These are phyloP conservation scores for Melaleuca quinquenervia DNA, from an alignment of 345 rosid genomes.

Conservation along the genomic window DNA sequence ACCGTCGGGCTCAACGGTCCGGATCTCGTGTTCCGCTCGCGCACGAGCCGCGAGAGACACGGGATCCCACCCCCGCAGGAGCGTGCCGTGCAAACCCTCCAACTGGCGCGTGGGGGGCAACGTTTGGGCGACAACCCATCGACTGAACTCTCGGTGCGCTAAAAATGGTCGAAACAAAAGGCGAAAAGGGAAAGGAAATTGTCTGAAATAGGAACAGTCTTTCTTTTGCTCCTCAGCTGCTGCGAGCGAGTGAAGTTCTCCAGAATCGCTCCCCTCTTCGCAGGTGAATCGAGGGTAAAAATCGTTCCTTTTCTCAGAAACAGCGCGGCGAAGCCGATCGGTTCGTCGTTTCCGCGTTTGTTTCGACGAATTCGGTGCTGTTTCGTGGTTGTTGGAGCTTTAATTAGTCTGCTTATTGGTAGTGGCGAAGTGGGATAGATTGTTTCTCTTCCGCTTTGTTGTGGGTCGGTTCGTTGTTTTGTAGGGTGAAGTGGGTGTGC, in stretches of 20 bases:
- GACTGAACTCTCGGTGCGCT: not conserved
- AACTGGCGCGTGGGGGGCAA: not conserved
- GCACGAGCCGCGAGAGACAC: not conserved
- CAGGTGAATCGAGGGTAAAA: not conserved
- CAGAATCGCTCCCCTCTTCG: not conserved
- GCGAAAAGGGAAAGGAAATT: not conserved
- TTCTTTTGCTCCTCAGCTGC: not conserved
- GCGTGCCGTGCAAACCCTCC: not conserved
- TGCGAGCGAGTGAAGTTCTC: not conserved
- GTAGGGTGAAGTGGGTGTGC: not conserved
- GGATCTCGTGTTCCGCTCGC: not conserved
- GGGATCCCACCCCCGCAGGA: not conserved
- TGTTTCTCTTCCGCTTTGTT: not conserved
- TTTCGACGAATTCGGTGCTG: not conserved
- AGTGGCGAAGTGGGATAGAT: not conserved
- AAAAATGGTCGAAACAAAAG: not conserved
- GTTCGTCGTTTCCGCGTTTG: not conserved
- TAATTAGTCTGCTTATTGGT: not conserved
- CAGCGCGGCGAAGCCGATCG: not conserved
- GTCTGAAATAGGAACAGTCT: not conserved
- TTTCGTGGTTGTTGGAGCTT: not conserved
- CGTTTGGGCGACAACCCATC: not conserved
- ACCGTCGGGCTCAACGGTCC: not conserved
- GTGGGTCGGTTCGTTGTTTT: not conserved
- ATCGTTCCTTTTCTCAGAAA: not conserved